Evolutionary conservation across 805 yeast species (phyloP), one percentile per base, ranked within the genome.

Genomic region (Pachysolen tannophilus): DNA sequence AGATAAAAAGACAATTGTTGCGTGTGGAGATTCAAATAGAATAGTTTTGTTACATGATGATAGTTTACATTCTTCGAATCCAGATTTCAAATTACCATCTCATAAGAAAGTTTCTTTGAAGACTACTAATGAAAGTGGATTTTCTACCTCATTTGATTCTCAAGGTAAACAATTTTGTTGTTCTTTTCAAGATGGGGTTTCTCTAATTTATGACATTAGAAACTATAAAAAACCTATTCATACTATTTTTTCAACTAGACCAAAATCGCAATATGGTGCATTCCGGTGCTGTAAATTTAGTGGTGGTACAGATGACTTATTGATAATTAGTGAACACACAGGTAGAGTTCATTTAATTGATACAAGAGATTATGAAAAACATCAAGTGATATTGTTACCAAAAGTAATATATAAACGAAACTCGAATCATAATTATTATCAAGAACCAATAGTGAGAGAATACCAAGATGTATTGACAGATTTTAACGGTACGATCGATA

Each of bases 311-410:
- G 88, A 81, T 46, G 95, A 88, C 55, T 56, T 86, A 40, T 60
- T 88, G 38, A 72, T 82, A 35, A 66, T 88, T 3, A 71, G 82
- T 35, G 97, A 88, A 53, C 95, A 88, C 47, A 81, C 77, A 35
- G 94, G 94, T 0, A 67, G 95, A 35, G 82, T 88, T 3, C 97
- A 88, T 57, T 63, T 87, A 38, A 63, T 88, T 19, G 96, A 88
- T 53, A 68, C 86, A 18, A 70, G 95, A 42, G 74, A 82, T 48
- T 72, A 76, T 44, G 62, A 68, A 39, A 77, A 82, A 45, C 90
- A 83, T 50, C 90, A 82, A 53, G 86, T 87, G 25, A 65, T 86
- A 3, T 61, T 81, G 39, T 61, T 82, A 10, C 92, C 92, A 0
- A 61, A 57, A 42, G 64, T 67, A 5, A 55, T 65, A 5, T 37